phyloP scores from a whole-genome alignment of 495 filamentous ascomycete species.

The Thermothielavioides terrestris region DNA sequence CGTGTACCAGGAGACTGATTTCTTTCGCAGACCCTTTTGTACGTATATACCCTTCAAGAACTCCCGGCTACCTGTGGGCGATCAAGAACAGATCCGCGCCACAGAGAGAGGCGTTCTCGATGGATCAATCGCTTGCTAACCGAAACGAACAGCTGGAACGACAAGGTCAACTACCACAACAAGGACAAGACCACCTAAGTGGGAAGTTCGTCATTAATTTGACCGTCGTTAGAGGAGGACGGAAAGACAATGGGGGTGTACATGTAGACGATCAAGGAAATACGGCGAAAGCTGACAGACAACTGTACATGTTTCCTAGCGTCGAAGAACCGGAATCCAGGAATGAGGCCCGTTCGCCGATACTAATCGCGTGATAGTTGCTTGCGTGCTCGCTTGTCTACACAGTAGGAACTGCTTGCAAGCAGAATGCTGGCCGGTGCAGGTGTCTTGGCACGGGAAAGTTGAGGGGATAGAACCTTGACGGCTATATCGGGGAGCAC shows the following conservation, averaged over 20 bases:
- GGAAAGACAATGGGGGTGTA: neutral
- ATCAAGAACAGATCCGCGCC: too few relatives aligned
- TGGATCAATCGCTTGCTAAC: neutral
- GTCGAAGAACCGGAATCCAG: constrained; percentile 3
- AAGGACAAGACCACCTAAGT: constrained; percentile 62
- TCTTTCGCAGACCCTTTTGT: constrained; percentile 35
- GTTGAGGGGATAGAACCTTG: too few relatives aligned
- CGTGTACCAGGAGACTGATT: neutral
- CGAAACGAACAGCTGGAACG: constrained; percentile 71
- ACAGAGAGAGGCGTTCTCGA: too few relatives aligned
- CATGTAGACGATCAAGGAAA: neutral
- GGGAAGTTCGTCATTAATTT: neutral
- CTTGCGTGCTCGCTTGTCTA: too few relatives aligned
- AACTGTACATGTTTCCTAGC: constrained; percentile 22
- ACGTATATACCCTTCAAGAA: constrained; percentile 17
- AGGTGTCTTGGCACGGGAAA: too few relatives aligned
- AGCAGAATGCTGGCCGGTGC: too few relatives aligned
- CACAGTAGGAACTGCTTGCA: too few relatives aligned
- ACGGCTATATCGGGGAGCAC: too few relatives aligned
- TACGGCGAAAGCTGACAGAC: neutral
- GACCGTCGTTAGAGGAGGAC: neutral
- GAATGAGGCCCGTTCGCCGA: neutral
- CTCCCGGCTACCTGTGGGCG: too few relatives aligned
- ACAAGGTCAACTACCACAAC: constrained; percentile 91
- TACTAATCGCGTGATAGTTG: neutral